Evolutionary conservation across 2,329 filamentous ascomycete genomes (phyloP).

Genomic region (Botrytis elliptica): DNA sequence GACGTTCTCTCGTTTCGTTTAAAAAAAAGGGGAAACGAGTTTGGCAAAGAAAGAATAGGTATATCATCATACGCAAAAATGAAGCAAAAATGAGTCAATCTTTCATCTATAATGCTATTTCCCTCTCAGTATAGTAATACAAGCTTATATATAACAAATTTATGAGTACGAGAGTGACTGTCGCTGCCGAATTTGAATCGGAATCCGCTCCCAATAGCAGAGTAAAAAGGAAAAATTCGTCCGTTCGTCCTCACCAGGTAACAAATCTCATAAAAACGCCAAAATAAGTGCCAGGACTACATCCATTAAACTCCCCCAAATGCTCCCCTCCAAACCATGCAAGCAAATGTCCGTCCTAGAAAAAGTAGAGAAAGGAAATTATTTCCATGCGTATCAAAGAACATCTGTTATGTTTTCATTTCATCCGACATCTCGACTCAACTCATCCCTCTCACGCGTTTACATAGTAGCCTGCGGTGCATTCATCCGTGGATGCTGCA

Average conservation of each 20-base stretch:
- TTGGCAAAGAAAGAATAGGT: not conserved
- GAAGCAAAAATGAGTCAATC: not conserved
- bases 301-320: constrained; percentile 20
- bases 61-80: not conserved
- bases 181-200: not conserved
- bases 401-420: not conserved
- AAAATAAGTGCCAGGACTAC: constrained; percentile 5
- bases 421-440: not conserved
- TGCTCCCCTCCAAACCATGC: constrained; percentile 19
- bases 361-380: not conserved
- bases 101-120: not conserved
- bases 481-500: constrained; percentile 19
- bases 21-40: not conserved
- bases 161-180: not conserved
- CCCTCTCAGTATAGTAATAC: not conserved
- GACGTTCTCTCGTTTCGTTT: not conserved
- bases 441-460: not conserved
- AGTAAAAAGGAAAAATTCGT: not conserved
- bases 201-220: not conserved
- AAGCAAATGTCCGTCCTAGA: not conserved
- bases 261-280: constrained; percentile 12
- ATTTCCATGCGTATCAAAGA: constrained; percentile 1
- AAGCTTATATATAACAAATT: constrained; percentile 1
- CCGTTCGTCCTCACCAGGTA: not conserved
- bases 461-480: constrained; percentile 23